Evolutionary conservation across 139 green algal species (phyloP), one percentile per base, ranked within the genome.

Genomic region (Limnomonas spitsbergensis): DNA sequence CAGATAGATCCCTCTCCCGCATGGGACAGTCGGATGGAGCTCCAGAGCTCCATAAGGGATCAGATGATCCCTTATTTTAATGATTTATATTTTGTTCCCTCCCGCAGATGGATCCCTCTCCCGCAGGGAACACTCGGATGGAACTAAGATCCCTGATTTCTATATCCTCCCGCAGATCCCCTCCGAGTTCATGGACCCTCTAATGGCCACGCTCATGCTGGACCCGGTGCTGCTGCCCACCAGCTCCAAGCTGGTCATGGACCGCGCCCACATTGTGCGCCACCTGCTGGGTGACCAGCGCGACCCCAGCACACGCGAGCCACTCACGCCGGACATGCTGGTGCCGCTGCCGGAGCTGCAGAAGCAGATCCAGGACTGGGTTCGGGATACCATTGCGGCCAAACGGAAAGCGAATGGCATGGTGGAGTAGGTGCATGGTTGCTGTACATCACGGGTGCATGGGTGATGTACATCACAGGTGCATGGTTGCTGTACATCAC

Each of bases 101-200:
- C n/a, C n/a, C n/a, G n/a, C n/a, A n/a, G n/a, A n/a, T n/a, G n/a
- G n/a, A n/a, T n/a, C n/a, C n/a, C n/a, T n/a, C n/a, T n/a, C n/a
- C n/a, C n/a, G n/a, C n/a, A n/a, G n/a, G n/a, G n/a, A n/a, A n/a
- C n/a, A n/a, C n/a, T n/a, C n/a, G n/a, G n/a, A n/a, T n/a, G n/a
- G n/a, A n/a, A n/a, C n/a, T n/a, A n/a, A n/a, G n/a, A n/a, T n/a
- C n/a, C n/a, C 47, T 61, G 14, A 14, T 61, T 20, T 20, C 47
- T 61, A 29, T 61, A 14, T 61, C 14, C 20, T 20, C 14, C 47
- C 76, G 1, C 89, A 95, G n/a, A 89, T 92, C 4, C 94, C 94
- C 2, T 92, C 98, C 34, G 96, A 99, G 73, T 99, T 97, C 85
- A 53, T 92, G 72, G 94, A 98, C 86, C 92, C 91, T 1, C 88